These are phyloP conservation scores for Pseudocercospora fijiensis DNA, from an alignment of 2,329 filamentous ascomycete genomes.

Conservation along the genomic window DNA sequence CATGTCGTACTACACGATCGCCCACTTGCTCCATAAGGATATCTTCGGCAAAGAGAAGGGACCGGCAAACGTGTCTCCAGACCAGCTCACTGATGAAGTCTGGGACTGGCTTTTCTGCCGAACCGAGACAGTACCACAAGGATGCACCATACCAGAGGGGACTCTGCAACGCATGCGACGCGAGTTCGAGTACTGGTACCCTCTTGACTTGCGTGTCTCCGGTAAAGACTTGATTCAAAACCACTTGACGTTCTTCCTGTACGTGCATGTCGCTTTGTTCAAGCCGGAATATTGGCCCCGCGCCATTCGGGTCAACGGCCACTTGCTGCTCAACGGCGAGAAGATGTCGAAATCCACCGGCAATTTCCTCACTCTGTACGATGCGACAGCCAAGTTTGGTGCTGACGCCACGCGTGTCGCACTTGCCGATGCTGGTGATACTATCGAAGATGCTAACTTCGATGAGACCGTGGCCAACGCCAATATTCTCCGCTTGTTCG, in stretches of 20 bases:
- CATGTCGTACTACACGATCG: slow-evolving; percentile 68
- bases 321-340: slow-evolving; percentile 90
- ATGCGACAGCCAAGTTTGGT: slow-evolving; percentile 87
- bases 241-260: slow-evolving; percentile 94
- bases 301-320: slow-evolving; percentile 83
- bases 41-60: slow-evolving; percentile 77
- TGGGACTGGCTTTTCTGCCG: slow-evolving; percentile 95
- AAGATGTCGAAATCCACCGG: slow-evolving; percentile 99
- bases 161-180: slow-evolving; percentile 77
- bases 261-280: slow-evolving; percentile 90
- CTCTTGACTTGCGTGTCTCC: slow-evolving; percentile 80
- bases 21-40: slow-evolving; percentile 67
- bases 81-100: slow-evolving; percentile 90
- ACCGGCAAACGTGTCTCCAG: slow-evolving; percentile 66
- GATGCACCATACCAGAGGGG: slow-evolving; percentile 70
- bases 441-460: slow-evolving; percentile 94
- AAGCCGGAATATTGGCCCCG: slow-evolving; percentile 83
- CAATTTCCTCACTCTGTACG: slow-evolving; percentile 90
- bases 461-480: slow-evolving; percentile 93
- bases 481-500: slow-evolving; percentile 81
- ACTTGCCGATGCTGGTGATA: slow-evolving; percentile 90
- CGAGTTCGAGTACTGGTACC: slow-evolving; percentile 97
- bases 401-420: slow-evolving; percentile 90
- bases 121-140: slow-evolving; percentile 59
- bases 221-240: slow-evolving; percentile 94